Conservation (phyloP, 441 rosid species). For the Bruguiera hainesii region DNA sequence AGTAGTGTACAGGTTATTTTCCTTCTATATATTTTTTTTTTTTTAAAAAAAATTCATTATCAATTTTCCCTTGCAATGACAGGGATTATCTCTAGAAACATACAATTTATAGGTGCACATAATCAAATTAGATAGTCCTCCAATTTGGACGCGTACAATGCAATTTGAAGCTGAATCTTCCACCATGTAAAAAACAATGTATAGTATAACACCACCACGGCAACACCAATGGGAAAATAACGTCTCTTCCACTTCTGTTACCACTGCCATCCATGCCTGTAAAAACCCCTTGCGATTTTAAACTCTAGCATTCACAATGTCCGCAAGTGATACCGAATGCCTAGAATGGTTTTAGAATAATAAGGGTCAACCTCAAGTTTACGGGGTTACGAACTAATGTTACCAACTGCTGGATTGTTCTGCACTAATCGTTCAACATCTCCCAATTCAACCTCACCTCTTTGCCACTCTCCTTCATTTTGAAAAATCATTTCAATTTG, state of each 20-base stretch:
- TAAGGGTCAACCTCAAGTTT: background rate
- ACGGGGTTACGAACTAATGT: background rate
- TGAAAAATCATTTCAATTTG: conserved; percentile 70
- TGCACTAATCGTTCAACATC: conserved; percentile 68
- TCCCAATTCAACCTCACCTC: conserved; percentile 56
- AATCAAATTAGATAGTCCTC: background rate
- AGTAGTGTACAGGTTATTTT: background rate
- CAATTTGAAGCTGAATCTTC: background rate
- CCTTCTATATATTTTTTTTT: background rate
- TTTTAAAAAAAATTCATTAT: background rate
- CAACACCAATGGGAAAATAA: background rate
- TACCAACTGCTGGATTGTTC: conserved; percentile 26
- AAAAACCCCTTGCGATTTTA: conserved; percentile 11
- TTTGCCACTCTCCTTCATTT: conserved; percentile 35
- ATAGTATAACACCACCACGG: background rate
- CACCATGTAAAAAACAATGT: too few relatives aligned
- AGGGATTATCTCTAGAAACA: background rate
- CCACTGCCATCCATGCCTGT: background rate
- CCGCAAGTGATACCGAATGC: background rate
- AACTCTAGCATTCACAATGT: conserved; percentile 3
- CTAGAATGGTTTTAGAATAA: background rate
- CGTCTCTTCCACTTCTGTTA: background rate
- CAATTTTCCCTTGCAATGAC: background rate
- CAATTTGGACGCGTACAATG: background rate
- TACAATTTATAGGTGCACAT: background rate